phyloP scores from a whole-genome alignment of 495 filamentous ascomycete species.

The Zalerion maritima region DNA sequence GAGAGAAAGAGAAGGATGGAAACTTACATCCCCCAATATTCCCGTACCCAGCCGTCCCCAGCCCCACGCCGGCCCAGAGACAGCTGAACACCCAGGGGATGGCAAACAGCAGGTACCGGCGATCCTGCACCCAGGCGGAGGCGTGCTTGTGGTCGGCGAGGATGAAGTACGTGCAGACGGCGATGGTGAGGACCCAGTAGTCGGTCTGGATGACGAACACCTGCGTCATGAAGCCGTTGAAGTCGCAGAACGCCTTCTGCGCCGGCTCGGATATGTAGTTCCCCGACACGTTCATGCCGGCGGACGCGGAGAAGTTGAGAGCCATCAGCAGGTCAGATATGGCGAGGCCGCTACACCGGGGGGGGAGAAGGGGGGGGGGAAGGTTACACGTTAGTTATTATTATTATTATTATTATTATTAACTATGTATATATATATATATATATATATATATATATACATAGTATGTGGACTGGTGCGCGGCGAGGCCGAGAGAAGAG shows the following conservation, averaged over 20 bases:
- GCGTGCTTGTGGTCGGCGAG: constrained; percentile 22
- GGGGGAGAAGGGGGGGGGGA: too few species aligned
- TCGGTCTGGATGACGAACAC: constrained; percentile 32
- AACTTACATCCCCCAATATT: constrained; percentile 26
- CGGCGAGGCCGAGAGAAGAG: too few species aligned
- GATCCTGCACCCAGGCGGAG: constrained; percentile 23
- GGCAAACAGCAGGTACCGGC: constrained; percentile 18
- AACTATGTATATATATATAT: too few species aligned
- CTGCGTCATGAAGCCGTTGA: constrained; percentile 32
- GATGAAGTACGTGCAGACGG: constrained; percentile 26
- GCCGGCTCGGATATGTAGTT: constrained; percentile 17
- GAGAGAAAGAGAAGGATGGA: not conserved
- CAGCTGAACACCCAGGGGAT: constrained; percentile 24
- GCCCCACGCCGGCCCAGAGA: constrained; percentile 21
- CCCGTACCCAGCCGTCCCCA: constrained; percentile 23
- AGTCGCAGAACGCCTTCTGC: constrained; percentile 22
- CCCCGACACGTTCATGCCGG: constrained; percentile 21
- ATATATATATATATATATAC: too few species aligned
- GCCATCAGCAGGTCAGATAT: constrained; percentile 29
- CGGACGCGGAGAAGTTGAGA: constrained; percentile 24
- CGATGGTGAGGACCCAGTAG: constrained; percentile 31
- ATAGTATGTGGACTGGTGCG: too few species aligned
- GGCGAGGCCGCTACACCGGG: too few species aligned
- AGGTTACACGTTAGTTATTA: constrained; percentile 1
- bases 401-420: not conserved